These are phyloP conservation scores for Grifola frondosa DNA, from an alignment of 1,284 basidiomycete genomes.

Conservation along the genomic window DNA sequence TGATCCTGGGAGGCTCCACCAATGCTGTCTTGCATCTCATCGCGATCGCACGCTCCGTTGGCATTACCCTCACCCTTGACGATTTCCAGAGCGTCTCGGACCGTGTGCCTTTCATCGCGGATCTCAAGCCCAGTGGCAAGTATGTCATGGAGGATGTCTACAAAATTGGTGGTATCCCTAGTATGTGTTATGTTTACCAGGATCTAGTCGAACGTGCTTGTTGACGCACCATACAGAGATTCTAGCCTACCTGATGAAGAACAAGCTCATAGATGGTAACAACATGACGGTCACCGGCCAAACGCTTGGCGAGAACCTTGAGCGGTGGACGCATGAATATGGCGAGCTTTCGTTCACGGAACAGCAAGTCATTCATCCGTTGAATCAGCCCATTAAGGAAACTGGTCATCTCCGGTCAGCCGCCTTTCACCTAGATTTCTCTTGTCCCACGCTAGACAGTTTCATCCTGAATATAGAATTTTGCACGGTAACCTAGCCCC, in stretches of 20 bases:
- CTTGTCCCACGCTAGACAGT: not conserved
- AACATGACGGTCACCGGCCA: constrained; percentile 87
- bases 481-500: constrained; percentile 88
- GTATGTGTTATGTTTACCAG: constrained; percentile 42
- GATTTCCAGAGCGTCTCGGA: constrained; percentile 89
- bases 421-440: not conserved
- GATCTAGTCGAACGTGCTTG: not conserved
- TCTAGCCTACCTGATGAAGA: constrained; percentile 77
- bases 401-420: constrained; percentile 83
- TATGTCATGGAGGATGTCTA: constrained; percentile 91
- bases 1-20: constrained; percentile 93
- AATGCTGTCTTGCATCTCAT: constrained; percentile 92
- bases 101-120: constrained; percentile 83
- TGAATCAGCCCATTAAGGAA: constrained; percentile 84
- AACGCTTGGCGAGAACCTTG: constrained; percentile 87
- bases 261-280: constrained; percentile 82
- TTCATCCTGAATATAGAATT: constrained; percentile 47
- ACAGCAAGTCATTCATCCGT: constrained; percentile 84
- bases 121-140: constrained; percentile 89
- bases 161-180: constrained; percentile 86
- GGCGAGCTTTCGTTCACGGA: constrained; percentile 66
- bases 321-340: constrained; percentile 77
- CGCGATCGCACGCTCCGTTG: constrained; percentile 87
- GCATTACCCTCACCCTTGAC: constrained; percentile 78
- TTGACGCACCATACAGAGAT: constrained; percentile 55